Conservation (phyloP, 768 basidiomycete species). For the Crepidotus variabilis region DNA sequence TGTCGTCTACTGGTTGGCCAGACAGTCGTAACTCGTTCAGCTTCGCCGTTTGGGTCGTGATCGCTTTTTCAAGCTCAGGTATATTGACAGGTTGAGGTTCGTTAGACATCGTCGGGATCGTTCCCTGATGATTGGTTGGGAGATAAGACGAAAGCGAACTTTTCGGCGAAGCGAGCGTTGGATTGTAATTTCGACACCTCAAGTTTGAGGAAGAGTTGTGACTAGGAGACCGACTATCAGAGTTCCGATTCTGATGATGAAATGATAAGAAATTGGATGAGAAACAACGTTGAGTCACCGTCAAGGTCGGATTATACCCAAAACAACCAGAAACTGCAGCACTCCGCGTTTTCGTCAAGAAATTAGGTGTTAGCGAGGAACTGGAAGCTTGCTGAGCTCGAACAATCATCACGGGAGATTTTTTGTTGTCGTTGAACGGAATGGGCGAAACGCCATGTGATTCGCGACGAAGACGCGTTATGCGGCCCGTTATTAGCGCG, state of each 20-base stretch:
- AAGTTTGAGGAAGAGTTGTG: not conserved
- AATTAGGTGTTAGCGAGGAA: too few species aligned
- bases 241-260: not conserved
- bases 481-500: too few species aligned
- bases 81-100: not conserved
- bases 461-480: too few species aligned
- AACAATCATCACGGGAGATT: too few species aligned
- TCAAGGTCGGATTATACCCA: too few species aligned
- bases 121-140: not conserved
- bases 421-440: too few species aligned
- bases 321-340: too few species aligned
- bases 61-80: conserved; percentile 37
- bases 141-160: not conserved
- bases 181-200: not conserved
- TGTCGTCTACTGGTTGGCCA: conserved; percentile 59
- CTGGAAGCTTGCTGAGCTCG: too few species aligned
- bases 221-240: not conserved
- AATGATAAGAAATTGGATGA: not conserved
- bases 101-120: conserved; percentile 1
- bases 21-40: conserved; percentile 57
- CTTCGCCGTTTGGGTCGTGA: conserved; percentile 50
- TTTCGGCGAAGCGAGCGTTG: not conserved
- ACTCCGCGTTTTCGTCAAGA: too few species aligned
- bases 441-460: too few species aligned
- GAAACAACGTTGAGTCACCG: not conserved